These are phyloP conservation scores for Begonia loranthoides DNA, from an alignment of 306 rosid genomes.

Conservation along the genomic window DNA sequence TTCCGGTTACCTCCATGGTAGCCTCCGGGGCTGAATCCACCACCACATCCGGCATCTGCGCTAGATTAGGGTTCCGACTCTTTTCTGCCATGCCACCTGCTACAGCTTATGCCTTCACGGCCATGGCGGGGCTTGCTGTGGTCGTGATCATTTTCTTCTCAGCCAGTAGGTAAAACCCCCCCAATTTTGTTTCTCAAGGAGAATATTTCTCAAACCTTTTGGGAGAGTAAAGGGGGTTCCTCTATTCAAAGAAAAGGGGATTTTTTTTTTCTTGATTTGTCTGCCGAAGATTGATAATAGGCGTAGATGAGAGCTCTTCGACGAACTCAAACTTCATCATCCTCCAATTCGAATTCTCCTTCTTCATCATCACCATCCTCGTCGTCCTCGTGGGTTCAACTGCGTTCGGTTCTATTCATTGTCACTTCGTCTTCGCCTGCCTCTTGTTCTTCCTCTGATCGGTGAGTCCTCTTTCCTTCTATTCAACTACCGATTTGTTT, in stretches of 20 bases:
- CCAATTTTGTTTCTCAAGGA: conserved; percentile 1
- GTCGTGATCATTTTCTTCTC: conserved; percentile 50
- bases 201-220: conserved; percentile 12
- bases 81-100: conserved; percentile 27
- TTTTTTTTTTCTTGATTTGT: not conserved
- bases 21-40: conserved; percentile 23
- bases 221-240: not conserved
- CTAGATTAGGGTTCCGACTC: conserved; percentile 21
- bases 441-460: conserved; percentile 88
- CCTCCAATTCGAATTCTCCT: conserved; percentile 30
- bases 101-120: conserved; percentile 46
- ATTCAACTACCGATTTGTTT: conserved; percentile 10
- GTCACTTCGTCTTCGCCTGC: conserved; percentile 97
- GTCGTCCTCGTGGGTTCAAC: conserved; percentile 88
- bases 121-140: conserved; percentile 54
- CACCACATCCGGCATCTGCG: conserved; percentile 32
- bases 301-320: conserved; percentile 86
- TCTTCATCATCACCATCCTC: conserved; percentile 33
- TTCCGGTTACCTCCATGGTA: conserved; percentile 34
- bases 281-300: not conserved
- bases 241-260: not conserved
- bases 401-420: conserved; percentile 97
- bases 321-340: conserved; percentile 70
- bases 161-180: conserved; percentile 50
- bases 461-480: conserved; percentile 63